These are phyloP conservation scores for Backusella tuberculispora DNA, from an alignment of 192 early-diverging fungal species.

Conservation along the genomic window DNA sequence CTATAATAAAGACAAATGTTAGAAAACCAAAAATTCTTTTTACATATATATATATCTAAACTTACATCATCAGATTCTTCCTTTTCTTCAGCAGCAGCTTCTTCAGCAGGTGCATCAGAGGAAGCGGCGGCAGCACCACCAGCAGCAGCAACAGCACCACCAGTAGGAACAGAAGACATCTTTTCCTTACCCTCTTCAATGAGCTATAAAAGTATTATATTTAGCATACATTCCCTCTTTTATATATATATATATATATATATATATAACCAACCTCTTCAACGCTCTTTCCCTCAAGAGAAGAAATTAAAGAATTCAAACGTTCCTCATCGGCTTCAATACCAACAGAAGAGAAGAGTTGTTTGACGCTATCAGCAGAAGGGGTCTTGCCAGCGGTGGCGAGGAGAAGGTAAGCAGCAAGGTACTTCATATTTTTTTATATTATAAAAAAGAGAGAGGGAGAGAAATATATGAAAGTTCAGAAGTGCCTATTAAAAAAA, in stretches of 20 bases:
- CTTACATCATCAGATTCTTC: slow-evolving; percentile 78
- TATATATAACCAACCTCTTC: slow-evolving; percentile 62
- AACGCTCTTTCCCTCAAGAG: slow-evolving; percentile 89
- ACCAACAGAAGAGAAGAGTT: slow-evolving; percentile 88
- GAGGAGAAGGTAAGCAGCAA: slow-evolving; percentile 98
- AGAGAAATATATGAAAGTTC: too few relatives aligned
- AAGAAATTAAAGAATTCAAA: slow-evolving; percentile 73
- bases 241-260: slow-evolving; percentile 5
- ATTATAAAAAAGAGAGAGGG: neutral
- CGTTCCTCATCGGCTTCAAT: slow-evolving; percentile 87
- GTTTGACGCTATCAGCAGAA: slow-evolving; percentile 75
- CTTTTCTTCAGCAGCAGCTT: slow-evolving; percentile 82
- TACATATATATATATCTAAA: too few relatives aligned
- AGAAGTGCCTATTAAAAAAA: too few relatives aligned
- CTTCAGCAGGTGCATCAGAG: slow-evolving; percentile 50
- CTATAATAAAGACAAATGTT: slow-evolving; percentile 26
- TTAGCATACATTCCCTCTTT: neutral
- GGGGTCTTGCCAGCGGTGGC: slow-evolving; percentile 87
- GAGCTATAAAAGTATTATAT: slow-evolving; percentile 52
- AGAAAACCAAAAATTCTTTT: too few relatives aligned
- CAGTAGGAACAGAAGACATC: slow-evolving; percentile 91
- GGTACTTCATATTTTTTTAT: slow-evolving; percentile 80
- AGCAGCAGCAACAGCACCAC: slow-evolving; percentile 75
- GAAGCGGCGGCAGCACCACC: slow-evolving; percentile 53
- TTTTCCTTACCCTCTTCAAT: slow-evolving; percentile 89